phyloP scores from a whole-genome alignment of 2,329 filamentous ascomycete genomes.

The Blumeria hordei region DNA sequence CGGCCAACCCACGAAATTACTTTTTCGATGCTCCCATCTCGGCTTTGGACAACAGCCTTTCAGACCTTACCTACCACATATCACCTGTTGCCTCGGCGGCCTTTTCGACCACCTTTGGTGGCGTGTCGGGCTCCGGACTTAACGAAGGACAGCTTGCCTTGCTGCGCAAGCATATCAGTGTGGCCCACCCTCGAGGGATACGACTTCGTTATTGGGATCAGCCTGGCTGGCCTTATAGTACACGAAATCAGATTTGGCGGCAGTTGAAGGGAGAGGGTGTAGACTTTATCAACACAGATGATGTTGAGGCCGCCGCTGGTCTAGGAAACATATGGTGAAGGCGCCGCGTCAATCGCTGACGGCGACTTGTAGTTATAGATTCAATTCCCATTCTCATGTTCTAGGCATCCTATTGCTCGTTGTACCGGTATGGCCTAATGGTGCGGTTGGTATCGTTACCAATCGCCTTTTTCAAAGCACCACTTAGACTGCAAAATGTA shows the following conservation, averaged over 20 bases:
- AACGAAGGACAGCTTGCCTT: constrained; percentile 19
- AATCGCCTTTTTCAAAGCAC: too few species aligned
- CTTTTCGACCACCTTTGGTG: constrained; percentile 28
- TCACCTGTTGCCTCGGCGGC: constrained; percentile 26
- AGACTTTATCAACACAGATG: constrained; percentile 35
- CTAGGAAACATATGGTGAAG: constrained; percentile 7
- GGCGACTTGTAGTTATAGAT: too few species aligned
- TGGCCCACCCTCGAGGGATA: constrained; percentile 23
- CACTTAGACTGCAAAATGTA: too few species aligned
- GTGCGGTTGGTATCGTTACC: too few species aligned
- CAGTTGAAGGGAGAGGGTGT: constrained; percentile 27
- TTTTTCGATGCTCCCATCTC: constrained; percentile 29
- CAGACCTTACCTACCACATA: constrained; percentile 11
- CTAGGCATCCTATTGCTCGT: too few species aligned
- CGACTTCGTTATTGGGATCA: constrained; percentile 34
- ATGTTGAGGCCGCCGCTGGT: constrained; percentile 18
- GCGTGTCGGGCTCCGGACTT: constrained; percentile 22
- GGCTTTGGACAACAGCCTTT: constrained; percentile 9
- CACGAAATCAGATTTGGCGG: constrained; percentile 30
- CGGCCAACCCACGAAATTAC: constrained; percentile 23
- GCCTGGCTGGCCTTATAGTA: constrained; percentile 28
- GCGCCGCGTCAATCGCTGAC: too few species aligned
- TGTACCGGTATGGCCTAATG: too few species aligned
- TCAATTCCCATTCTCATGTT: too few species aligned
- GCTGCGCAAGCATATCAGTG: constrained; percentile 21